A percentile compares a stretch with the other conserved stretches of the same genome.
Evolutionary conservation across 306 rosid species (phyloP).

Genomic region (Prosopis cineraria): DNA sequence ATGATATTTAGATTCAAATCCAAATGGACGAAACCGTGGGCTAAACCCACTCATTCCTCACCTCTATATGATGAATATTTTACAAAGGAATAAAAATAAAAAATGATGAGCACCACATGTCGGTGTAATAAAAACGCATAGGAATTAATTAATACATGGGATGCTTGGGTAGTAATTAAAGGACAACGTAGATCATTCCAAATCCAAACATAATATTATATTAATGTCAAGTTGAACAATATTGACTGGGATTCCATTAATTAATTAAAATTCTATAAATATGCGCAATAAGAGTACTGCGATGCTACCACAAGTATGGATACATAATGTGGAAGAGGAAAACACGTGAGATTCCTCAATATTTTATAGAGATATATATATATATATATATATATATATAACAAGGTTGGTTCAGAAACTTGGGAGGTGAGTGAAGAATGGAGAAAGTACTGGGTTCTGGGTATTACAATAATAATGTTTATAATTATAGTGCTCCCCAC

Average conservation of each 20-base stretch:
- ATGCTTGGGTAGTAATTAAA: not conserved
- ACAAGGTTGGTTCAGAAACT: not conserved
- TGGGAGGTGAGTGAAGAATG: not conserved
- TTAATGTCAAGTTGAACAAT: not conserved
- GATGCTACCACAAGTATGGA: too few species aligned
- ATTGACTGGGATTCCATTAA: not conserved
- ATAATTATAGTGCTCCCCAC: not conserved
- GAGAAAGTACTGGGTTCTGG: not conserved
- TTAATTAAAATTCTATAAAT: not conserved
- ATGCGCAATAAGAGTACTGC: too few species aligned
- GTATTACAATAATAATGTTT: not conserved
- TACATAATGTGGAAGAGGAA: not conserved
- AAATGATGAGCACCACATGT: not conserved
- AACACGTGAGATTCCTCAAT: not conserved
- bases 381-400: too few species aligned
- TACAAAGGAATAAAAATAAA: not conserved
- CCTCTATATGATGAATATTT: too few species aligned
- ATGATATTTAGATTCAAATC: too few species aligned
- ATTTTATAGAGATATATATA: too few species aligned
- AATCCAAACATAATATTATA: not conserved
- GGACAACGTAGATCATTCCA: not conserved
- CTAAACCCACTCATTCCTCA: too few species aligned
- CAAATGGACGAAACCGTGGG: too few species aligned
- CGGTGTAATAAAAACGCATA: not conserved
- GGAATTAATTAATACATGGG: too few species aligned